phyloP scores from a whole-genome alignment of 2,329 filamentous ascomycete species.

The Verticillium alfalfae region DNA sequence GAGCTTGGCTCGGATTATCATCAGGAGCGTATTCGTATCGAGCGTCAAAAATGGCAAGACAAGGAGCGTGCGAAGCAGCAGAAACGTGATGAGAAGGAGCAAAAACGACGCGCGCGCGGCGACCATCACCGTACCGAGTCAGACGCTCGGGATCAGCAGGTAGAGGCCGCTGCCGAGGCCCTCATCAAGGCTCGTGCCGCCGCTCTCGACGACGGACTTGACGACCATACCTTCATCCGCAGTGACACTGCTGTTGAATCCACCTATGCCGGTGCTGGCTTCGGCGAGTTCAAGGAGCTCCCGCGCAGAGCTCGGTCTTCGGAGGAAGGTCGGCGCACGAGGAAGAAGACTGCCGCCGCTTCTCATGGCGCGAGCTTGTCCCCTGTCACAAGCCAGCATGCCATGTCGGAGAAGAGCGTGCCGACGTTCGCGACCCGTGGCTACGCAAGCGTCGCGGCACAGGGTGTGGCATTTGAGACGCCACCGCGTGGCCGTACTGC shows the following conservation, averaged over 20 bases:
- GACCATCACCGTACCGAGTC: slow-evolving; percentile 16
- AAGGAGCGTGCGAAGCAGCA: slow-evolving; percentile 57
- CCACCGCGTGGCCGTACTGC: slow-evolving; percentile 38
- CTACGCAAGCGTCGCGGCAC: slow-evolving; percentile 39
- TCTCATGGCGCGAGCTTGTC: not conserved
- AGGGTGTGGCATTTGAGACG: slow-evolving; percentile 34
- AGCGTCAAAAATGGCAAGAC: slow-evolving; percentile 58
- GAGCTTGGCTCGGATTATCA: slow-evolving; percentile 50
- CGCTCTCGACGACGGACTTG: slow-evolving; percentile 13
- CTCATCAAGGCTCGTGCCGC: slow-evolving; percentile 8
- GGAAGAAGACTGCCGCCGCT: not conserved
- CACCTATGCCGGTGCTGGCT: not conserved
- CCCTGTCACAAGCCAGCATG: slow-evolving; percentile 17
- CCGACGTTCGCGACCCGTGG: slow-evolving; percentile 35
- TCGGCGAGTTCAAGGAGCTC: not conserved
- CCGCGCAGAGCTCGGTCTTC: not conserved
- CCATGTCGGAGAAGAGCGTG: slow-evolving; percentile 30
- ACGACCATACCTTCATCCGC: not conserved
- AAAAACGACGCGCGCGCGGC: slow-evolving; percentile 49
- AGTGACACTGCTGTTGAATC: slow-evolving; percentile 15
- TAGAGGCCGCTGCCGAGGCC: slow-evolving; percentile 40
- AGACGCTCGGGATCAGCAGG: slow-evolving; percentile 50
- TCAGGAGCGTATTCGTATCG: slow-evolving; percentile 53
- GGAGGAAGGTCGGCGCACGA: not conserved
- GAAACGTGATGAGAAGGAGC: slow-evolving; percentile 55